Conservation (phyloP, 441 rosid species). For the Aleurites moluccanus region DNA sequence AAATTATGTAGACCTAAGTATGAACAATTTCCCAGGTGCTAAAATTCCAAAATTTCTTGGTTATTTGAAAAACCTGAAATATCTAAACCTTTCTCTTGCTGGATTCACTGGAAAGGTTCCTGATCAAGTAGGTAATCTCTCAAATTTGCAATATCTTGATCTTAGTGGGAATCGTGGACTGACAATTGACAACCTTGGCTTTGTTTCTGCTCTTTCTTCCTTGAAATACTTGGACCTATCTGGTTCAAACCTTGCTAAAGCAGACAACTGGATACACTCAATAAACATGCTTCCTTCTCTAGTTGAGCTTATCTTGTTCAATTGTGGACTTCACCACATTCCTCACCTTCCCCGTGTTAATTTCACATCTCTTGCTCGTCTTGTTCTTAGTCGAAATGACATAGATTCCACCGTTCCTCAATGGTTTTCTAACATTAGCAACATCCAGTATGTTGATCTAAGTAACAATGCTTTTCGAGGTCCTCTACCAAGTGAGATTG, state of each 20-base stretch:
- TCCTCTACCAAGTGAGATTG: neutral
- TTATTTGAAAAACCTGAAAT: neutral
- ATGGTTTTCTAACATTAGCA: slow-evolving; percentile 25
- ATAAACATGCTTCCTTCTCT: slow-evolving; percentile 6
- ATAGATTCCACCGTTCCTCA: slow-evolving; percentile 32
- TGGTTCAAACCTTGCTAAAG: too few relatives aligned
- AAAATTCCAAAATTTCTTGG: neutral
- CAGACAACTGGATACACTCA: neutral
- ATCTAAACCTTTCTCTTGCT: neutral
- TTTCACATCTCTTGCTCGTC: slow-evolving; percentile 19
- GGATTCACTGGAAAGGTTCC: neutral
- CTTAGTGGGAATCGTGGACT: neutral
- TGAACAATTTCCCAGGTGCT: neutral
- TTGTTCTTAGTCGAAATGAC: slow-evolving; percentile 23
- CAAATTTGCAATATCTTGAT: neutral
- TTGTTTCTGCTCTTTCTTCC: neutral
- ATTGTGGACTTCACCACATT: slow-evolving; percentile 15
- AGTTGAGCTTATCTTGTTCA: slow-evolving; percentile 15
- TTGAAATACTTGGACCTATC: neutral
- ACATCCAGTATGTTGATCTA: slow-evolving; percentile 25
- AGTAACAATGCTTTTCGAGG: neutral
- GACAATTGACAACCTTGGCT: neutral
- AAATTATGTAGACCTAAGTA: too few relatives aligned
- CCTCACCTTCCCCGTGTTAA: slow-evolving; percentile 10
- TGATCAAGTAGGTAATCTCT: too few relatives aligned